Evolutionary conservation across 2,329 filamentous ascomycete species (phyloP).

Genomic region (Teratosphaeria pseudoeucalypti): DNA sequence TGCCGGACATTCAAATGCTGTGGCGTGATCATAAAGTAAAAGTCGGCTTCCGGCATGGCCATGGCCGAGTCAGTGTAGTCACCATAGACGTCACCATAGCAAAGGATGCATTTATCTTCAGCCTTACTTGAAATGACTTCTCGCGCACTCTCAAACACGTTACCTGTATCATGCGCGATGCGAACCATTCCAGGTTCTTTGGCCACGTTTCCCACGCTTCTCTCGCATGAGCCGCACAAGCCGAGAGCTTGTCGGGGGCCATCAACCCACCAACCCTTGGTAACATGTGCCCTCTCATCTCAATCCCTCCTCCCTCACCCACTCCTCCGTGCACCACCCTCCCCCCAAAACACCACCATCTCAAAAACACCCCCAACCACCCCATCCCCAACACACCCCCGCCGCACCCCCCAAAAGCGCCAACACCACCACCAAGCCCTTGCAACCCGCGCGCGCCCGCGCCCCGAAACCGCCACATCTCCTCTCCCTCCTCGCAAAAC

Average conservation of each 20-base stretch:
- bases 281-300: too few species aligned
- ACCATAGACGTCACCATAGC: too few species aligned
- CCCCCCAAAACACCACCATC: not conserved
- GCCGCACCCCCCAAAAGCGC: not conserved
- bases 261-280: not conserved
- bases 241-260: not conserved
- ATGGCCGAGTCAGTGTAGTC: too few species aligned
- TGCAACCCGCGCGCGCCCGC: not conserved
- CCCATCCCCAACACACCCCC: not conserved
- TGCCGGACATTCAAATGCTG: too few species aligned
- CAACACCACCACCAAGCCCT: not conserved
- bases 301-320: not conserved
- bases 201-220: not conserved
- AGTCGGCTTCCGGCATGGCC: too few species aligned
- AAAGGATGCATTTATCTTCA: not conserved
- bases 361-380: not conserved
- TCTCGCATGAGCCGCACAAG: not conserved
- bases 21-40: too few species aligned
- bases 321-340: not conserved
- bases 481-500: too few species aligned
- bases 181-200: not conserved
- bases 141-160: not conserved
- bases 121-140: not conserved
- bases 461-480: not conserved
- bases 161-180: not conserved